These are phyloP conservation scores for Clavispora asparagi DNA, from an alignment of 805 yeast species.

Conservation along the genomic window DNA sequence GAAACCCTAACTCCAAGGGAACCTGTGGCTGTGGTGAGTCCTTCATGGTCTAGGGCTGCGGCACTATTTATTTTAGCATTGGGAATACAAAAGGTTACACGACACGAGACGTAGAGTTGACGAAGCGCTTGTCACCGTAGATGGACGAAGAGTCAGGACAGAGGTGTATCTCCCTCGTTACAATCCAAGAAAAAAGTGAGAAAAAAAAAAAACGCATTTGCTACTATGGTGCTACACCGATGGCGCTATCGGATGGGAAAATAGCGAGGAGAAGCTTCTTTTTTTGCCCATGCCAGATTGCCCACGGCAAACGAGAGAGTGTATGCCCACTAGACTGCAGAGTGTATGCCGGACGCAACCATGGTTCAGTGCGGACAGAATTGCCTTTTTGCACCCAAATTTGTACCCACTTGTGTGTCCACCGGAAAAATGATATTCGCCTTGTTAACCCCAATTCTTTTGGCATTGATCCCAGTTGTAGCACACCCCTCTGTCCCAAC, in stretches of 20 bases:
- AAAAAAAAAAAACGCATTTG: too few relatives aligned
- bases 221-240: too few relatives aligned
- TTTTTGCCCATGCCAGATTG: too few relatives aligned
- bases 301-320: too few relatives aligned
- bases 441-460: not conserved
- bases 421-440: not conserved
- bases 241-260: too few relatives aligned
- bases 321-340: too few relatives aligned
- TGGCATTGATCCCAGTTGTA: not conserved
- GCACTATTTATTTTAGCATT: conserved; percentile 1
- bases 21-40: conserved; percentile 99
- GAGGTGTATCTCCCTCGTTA: too few relatives aligned
- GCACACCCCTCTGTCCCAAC: conserved; percentile 49
- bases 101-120: too few relatives aligned
- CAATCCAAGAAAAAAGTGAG: too few relatives aligned
- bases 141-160: too few relatives aligned
- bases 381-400: conserved; percentile 1
- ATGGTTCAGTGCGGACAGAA: not conserved
- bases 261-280: too few relatives aligned
- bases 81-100: conserved; percentile 5
- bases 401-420: not conserved
- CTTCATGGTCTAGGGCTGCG: conserved; percentile 71
- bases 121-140: too few relatives aligned
- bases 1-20: conserved; percentile 95
- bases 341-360: not conserved